Evolutionary conservation across 306 rosid species (phyloP).

Genomic region (Lathyrus oleraceus): DNA sequence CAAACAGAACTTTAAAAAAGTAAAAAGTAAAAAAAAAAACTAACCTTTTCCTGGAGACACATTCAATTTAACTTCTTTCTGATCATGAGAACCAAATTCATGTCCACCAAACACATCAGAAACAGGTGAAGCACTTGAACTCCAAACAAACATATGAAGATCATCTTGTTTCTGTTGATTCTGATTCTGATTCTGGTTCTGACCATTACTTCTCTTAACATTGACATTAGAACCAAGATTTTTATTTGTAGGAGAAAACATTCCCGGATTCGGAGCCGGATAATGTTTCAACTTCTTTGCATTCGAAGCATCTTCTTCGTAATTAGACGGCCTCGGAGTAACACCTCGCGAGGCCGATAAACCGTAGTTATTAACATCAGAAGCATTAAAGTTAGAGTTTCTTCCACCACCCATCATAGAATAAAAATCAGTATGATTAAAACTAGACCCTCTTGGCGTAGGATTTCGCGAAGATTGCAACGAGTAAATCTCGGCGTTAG

Average conservation of each 20-base stretch:
- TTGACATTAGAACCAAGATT: conserved; percentile 42
- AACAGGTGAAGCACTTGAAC: conserved; percentile 86
- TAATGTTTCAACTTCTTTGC: conserved; percentile 57
- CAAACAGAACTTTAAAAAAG: not conserved
- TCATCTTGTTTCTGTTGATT: conserved; percentile 60
- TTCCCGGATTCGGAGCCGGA: conserved; percentile 89
- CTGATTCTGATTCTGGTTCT: conserved; percentile 12
- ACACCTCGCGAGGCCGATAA: conserved; percentile 70
- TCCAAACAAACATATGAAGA: conserved; percentile 96
- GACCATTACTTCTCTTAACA: conserved; percentile 62
- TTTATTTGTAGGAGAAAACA: conserved; percentile 73
- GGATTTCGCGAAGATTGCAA: conserved; percentile 83
- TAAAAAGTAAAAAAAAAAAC: no score
- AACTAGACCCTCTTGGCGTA: conserved; percentile 89
- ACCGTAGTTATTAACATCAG: conserved; percentile 61
- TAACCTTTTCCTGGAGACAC: conserved; percentile 82
- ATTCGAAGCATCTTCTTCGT: conserved; percentile 58
- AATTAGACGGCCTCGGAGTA: conserved; percentile 82
- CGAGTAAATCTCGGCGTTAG: conserved; percentile 90
- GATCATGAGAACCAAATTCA: conserved; percentile 69
- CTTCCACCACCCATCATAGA: conserved; percentile 89
- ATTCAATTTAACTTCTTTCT: conserved; percentile 66
- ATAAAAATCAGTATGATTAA: conserved; percentile 80
- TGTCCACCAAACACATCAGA: conserved; percentile 85
- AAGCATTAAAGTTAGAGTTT: conserved; percentile 74